Conservation (phyloP, 139 green algal species). For the Chara braunii region DNA sequence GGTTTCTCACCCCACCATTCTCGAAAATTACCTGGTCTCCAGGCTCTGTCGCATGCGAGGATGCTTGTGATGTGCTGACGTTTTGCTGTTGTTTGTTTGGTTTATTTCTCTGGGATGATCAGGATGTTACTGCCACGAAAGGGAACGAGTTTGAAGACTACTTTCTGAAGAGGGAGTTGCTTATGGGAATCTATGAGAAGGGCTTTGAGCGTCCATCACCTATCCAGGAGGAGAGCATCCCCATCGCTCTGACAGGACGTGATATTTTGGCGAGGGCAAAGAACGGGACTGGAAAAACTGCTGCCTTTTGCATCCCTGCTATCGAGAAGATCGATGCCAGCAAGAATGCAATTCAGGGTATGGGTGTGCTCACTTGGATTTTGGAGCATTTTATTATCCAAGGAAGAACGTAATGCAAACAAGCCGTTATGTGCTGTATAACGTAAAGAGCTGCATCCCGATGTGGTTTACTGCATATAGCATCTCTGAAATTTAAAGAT, state of each 20-base stretch:
- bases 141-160: slow-evolving; percentile 99
- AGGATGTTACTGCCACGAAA: slow-evolving; percentile 97
- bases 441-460: no score
- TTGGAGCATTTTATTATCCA: not conserved
- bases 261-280: slow-evolving; percentile 98
- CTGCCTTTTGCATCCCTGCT: slow-evolving; percentile 95
- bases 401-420: no score
- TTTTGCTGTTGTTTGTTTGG: not conserved
- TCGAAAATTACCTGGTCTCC: not conserved
- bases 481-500: no score
- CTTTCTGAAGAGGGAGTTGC: slow-evolving; percentile 91
- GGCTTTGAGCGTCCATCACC: slow-evolving; percentile 75
- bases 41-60: not conserved
- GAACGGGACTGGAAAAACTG: slow-evolving; percentile 98
- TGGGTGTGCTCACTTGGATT: not conserved
- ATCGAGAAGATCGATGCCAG: slow-evolving; percentile 85
- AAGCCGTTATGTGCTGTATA: no score
- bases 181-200: slow-evolving; percentile 99
- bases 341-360: slow-evolving; percentile 87
- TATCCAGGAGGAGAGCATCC: slow-evolving; percentile 92
- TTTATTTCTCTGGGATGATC: slow-evolving; percentile 12
- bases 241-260: slow-evolving; percentile 89
- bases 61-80: not conserved
- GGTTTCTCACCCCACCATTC: not conserved
- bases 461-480: no score